These are phyloP conservation scores for Saccharomyces mikatae DNA, from an alignment of 805 yeast genomes.

Conservation along the genomic window DNA sequence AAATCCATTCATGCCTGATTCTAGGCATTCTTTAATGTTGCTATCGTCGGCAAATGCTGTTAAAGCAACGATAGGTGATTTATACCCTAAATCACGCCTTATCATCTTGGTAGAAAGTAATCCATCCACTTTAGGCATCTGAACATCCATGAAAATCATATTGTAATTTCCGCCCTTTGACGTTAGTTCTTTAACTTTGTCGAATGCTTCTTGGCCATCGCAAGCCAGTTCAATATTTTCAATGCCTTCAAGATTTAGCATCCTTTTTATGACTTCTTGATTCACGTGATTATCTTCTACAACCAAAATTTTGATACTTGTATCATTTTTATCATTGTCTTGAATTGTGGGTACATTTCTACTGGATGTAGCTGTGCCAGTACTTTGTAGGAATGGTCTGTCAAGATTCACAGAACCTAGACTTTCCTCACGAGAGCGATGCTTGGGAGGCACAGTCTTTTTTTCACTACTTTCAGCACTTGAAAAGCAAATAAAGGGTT, in stretches of 20 bases:
- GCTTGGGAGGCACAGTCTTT: background rate
- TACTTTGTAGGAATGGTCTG: conserved; percentile 32
- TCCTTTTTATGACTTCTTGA: conserved; percentile 85
- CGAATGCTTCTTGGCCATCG: conserved; percentile 87
- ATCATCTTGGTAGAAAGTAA: conserved; percentile 71
- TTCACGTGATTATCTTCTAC: conserved; percentile 94
- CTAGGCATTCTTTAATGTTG: conserved; percentile 75
- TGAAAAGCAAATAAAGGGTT: background rate
- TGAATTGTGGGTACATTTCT: conserved; percentile 11
- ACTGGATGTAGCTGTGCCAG: conserved; percentile 34
- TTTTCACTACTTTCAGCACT: background rate
- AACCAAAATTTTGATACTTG: conserved; percentile 47
- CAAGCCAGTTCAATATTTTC: conserved; percentile 65
- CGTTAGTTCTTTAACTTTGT: conserved; percentile 45
- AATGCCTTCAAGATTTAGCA: conserved; percentile 80
- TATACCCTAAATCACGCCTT: conserved; percentile 50
- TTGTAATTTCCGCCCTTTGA: conserved; percentile 44
- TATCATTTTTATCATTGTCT: background rate
- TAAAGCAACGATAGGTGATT: conserved; percentile 79
- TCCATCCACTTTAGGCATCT: conserved; percentile 94
- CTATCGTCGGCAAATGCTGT: conserved; percentile 95
- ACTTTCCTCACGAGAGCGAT: background rate
- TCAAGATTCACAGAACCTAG: conserved; percentile 18
- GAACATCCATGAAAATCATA: conserved; percentile 91
- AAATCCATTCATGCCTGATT: conserved; percentile 90